These are phyloP conservation scores for Pseudocercospora macadamiae DNA, from an alignment of 2,329 filamentous ascomycete species.

Conservation along the genomic window DNA sequence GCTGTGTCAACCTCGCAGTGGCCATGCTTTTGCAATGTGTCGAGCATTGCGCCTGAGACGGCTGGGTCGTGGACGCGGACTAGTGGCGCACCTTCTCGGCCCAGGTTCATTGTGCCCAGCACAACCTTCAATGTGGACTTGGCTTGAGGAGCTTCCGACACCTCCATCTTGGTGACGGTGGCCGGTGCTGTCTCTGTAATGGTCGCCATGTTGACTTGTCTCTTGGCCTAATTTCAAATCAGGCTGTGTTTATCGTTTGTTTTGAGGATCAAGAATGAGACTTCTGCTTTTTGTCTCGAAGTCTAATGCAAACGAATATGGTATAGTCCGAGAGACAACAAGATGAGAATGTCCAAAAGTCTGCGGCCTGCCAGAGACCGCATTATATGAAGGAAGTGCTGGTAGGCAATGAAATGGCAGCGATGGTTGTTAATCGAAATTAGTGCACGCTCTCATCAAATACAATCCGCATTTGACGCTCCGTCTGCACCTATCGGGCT, in stretches of 20 bases:
- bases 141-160: not conserved
- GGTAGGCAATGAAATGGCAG: not conserved
- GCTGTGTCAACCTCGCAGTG: slow-evolving; percentile 37
- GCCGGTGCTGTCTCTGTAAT: slow-evolving; percentile 1
- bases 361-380: not conserved
- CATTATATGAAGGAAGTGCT: not conserved
- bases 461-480: not conserved
- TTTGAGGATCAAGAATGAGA: too few species aligned
- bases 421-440: slow-evolving; percentile 1
- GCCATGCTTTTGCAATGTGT: slow-evolving; percentile 35
- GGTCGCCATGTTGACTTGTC: not conserved
- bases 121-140: slow-evolving; percentile 30
- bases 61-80: slow-evolving; percentile 29
- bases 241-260: too few species aligned
- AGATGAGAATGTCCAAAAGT: not conserved
- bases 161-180: not conserved
- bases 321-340: not conserved
- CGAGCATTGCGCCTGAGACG: slow-evolving; percentile 29
- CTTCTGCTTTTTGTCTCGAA: too few species aligned
- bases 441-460: slow-evolving; percentile 1
- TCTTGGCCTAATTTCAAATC: not conserved
- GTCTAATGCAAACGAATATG: slow-evolving; percentile 1
- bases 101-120: slow-evolving; percentile 32
- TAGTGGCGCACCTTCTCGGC: slow-evolving; percentile 9
- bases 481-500: slow-evolving; percentile 2